Evolutionary conservation across 2,329 filamentous ascomycete genomes (phyloP), one percentile per base, ranked within the genome.

Genomic region (Aspergillus bombycis): DNA sequence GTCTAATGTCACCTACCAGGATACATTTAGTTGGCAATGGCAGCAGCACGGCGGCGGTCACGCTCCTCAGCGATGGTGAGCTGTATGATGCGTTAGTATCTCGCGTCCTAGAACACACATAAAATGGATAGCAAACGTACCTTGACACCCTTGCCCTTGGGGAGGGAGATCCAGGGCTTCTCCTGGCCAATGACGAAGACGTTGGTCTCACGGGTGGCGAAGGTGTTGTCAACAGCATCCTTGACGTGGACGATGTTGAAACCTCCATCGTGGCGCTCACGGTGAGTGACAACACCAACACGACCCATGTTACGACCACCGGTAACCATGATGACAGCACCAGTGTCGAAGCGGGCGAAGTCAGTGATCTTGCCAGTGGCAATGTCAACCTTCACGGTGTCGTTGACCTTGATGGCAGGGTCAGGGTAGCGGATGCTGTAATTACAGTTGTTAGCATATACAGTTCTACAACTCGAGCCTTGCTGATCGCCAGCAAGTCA

Each of bases 161-260:
- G 96, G 81, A 99, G 90, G 78, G 92, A 96, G 86, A 99, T 90
- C 95, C 95, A 99, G 79, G 95, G 94, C 91, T 98, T 98, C 80
- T 99, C 95, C 77, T 90, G 88, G 79, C 95, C 95, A 77, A 99
- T 97, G 86, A 99, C 90, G 87, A 99, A 99, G 79, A 99, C 94
- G 92, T 99, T 99, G 89, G 86, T 91, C 89, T 99, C 94, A 85
- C 95, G 95, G 81, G 95, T 99, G 79, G 95, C 94, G 85, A 99
- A 99, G 81, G 92, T 92, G 91, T 99, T 99, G 90, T 98, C 95
- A 85, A 99, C 94, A 79, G 94, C 94, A 81, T 99, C 95, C 92
- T 99, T 99, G 85, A 99, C 91, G 88, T 97, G 94, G 83, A 99
- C 94, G 80, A 99, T 96, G 89, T 96, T 96, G 92, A 99, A 99